Percentiles rank a stretch among this genome's conserved stretches.
Conservation (phyloP, 2,329 filamentous ascomycete genomes). For the Cladorrhinum sp. region DNA sequence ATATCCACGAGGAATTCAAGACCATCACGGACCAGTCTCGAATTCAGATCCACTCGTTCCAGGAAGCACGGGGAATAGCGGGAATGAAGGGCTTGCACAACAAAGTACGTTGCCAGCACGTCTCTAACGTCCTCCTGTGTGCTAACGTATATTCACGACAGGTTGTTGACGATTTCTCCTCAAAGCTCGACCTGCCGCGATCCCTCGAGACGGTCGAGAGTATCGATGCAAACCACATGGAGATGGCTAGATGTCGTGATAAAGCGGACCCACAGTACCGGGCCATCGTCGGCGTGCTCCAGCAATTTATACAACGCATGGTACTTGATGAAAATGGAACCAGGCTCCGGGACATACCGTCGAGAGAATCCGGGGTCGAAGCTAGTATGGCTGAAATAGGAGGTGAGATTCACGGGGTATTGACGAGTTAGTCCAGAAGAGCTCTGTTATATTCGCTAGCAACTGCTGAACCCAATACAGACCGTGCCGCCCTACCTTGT, state of each 20-base stretch:
- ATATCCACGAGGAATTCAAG: constrained; percentile 37
- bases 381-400: not conserved
- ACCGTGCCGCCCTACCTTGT: constrained; percentile 6
- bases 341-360: constrained; percentile 1
- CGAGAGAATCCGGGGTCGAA: not conserved
- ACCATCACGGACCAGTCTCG: constrained; percentile 22
- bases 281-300: constrained; percentile 30
- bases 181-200: constrained; percentile 36
- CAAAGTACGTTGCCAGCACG: constrained; percentile 29
- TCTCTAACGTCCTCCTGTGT: not conserved
- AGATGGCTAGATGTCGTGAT: constrained; percentile 37
- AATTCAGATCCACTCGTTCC: constrained; percentile 40
- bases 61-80: constrained; percentile 34
- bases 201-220: constrained; percentile 37
- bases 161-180: constrained; percentile 40
- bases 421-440: not conserved
- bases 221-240: constrained; percentile 40
- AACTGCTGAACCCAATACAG: constrained; percentile 12
- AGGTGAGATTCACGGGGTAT: constrained; percentile 1
- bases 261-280: constrained; percentile 33
- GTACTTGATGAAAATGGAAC: not conserved
- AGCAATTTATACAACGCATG: constrained; percentile 23
- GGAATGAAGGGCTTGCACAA: constrained; percentile 28
- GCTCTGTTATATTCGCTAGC: not conserved
- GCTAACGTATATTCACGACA: constrained; percentile 20